phyloP scores from a whole-genome alignment of 1,139 yeast genomes.

The Protomyces macrosporus region DNA sequence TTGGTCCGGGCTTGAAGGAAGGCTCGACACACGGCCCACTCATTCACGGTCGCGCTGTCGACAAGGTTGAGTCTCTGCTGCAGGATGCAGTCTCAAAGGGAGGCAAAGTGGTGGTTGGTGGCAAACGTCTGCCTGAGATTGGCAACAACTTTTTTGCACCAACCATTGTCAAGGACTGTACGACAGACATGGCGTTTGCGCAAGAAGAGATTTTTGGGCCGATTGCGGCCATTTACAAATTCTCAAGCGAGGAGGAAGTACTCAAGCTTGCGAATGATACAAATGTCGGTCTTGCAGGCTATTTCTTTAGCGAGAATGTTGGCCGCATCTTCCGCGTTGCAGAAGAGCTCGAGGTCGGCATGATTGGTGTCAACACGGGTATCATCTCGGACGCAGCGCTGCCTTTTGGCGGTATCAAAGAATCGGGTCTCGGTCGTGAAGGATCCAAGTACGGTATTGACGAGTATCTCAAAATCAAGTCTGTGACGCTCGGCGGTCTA shows the following conservation, averaged over 20 bases:
- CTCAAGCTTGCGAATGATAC: constrained; percentile 65
- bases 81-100: constrained; percentile 68
- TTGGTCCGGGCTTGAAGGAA: constrained; percentile 62
- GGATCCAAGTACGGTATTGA: constrained; percentile 60
- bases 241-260: constrained; percentile 67
- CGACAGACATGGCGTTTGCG: constrained; percentile 53
- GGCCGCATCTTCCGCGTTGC: constrained; percentile 58
- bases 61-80: constrained; percentile 66
- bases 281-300: constrained; percentile 78
- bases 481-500: constrained; percentile 53
- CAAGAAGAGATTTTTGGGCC: constrained; percentile 85
- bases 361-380: constrained; percentile 79
- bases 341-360: constrained; percentile 67
- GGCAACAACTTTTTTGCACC: constrained; percentile 63
- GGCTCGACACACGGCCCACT: constrained; percentile 64
- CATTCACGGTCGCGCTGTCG: constrained; percentile 56
- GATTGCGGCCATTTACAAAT: constrained; percentile 72
- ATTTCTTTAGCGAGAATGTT: constrained; percentile 66
- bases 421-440: constrained; percentile 83
- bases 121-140: constrained; percentile 51
- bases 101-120: constrained; percentile 57
- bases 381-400: constrained; percentile 64
- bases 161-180: constrained; percentile 56
- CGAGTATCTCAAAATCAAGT: constrained; percentile 57
- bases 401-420: constrained; percentile 77